Evolutionary conservation across 805 yeast genomes (phyloP), one percentile per base, ranked within the genome.

Genomic region (Dipodascus albidus): DNA sequence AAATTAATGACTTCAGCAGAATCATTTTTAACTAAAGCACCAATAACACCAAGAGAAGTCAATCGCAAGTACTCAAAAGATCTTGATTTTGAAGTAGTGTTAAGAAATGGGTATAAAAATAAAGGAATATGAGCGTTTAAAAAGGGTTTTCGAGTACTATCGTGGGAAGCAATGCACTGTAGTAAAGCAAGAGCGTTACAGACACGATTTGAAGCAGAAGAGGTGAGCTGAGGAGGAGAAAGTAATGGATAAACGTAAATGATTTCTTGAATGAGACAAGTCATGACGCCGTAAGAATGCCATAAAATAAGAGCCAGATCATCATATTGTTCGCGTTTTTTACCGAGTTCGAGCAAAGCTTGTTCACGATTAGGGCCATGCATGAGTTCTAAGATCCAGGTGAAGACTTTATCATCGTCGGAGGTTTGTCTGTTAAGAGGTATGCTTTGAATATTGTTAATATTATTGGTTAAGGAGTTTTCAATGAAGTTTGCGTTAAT

Each of bases 211-310:
- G 95, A 85, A 17, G 88, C 83, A n/a, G 87, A 78, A 15, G 95
- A 87, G 2, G 89, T 82, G 55, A 93, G 75, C 47, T 79, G 81
- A 27, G 95, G 96, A 14, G 97, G 97, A 38, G 87, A 83, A 55
- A 91, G 74, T 63, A 83, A 76, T 11, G 99, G 96, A 67, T 91
- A 91, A 3, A 91, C 96, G 2, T 87, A 77, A 41, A 89, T 83
- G 52, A 91, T 89, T 65, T 91, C 99, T 66, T 87, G 95, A 55
- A 91, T 69, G 41, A 91, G 71, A 20, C 89, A 84, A 1, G 98
- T 83, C 95, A 93, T 89, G 11, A 91, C 97, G 27, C 98, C 99
- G 69, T 85, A 90, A 2, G 96, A 87, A 62, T 91, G 83, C 99
- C 99, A 91, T 55, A 91, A 72, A 3, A 91, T 95, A 42, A 89